These are phyloP conservation scores for Aspergillus funiculosus DNA, from an alignment of 495 filamentous ascomycete species.

Conservation along the genomic window DNA sequence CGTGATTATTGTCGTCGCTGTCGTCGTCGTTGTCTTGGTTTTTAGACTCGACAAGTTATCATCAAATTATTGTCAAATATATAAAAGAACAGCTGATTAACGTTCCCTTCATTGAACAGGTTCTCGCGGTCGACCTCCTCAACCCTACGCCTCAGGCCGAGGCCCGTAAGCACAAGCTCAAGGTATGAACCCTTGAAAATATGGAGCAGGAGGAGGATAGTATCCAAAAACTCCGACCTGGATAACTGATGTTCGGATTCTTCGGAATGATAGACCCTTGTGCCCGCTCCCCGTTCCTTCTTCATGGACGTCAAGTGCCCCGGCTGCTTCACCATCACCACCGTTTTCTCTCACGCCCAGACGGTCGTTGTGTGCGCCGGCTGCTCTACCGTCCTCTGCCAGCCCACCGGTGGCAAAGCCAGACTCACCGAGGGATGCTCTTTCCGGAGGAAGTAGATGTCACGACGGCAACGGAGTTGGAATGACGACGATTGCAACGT, in stretches of 20 bases:
- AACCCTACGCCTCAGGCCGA: conserved; percentile 94
- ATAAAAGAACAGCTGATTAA: conserved; percentile 16
- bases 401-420: conserved; percentile 97
- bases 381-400: conserved; percentile 95
- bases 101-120: conserved; percentile 48
- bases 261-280: conserved; percentile 62
- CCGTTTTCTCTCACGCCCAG: conserved; percentile 99
- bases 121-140: conserved; percentile 99
- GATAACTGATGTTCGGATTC: conserved; percentile 15
- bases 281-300: conserved; percentile 94
- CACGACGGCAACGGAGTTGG: conserved; percentile 24
- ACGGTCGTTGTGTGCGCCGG: conserved; percentile 99
- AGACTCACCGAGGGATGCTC: conserved; percentile 97
- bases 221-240: not conserved
- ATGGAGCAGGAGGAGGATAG: not conserved
- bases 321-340: conserved; percentile 99
- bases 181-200: conserved; percentile 56
- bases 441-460: conserved; percentile 95
- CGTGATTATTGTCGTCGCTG: conserved; percentile 12
- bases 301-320: conserved; percentile 99
- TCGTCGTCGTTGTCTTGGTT: conserved; percentile 12
- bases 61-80: conserved; percentile 8
- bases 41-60: conserved; percentile 1
- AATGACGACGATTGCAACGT: conserved; percentile 42
- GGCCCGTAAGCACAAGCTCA: conserved; percentile 99